Conservation (phyloP, 2,329 filamentous ascomycete species). For the Pseudogymnoascus sp. region DNA sequence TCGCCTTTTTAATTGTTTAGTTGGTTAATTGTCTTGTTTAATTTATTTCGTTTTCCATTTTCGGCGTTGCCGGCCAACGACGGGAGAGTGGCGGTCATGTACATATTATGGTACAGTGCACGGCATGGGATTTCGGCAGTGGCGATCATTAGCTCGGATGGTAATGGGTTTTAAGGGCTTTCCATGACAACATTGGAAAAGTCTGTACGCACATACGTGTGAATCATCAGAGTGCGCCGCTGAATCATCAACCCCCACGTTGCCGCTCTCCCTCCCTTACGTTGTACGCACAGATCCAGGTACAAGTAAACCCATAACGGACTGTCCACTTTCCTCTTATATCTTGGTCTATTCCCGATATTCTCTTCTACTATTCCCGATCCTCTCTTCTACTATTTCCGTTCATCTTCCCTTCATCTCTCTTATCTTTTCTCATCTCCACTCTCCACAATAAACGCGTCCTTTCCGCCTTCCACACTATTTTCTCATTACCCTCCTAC, state of each 20-base stretch:
- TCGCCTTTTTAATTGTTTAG: neutral
- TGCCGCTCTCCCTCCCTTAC: neutral
- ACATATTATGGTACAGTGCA: neutral
- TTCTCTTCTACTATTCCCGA: neutral
- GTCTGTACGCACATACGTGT: neutral
- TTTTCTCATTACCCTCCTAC: neutral
- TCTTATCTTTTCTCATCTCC: constrained; percentile 3
- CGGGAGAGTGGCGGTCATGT: neutral
- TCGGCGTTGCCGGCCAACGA: neutral
- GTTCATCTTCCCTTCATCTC: constrained; percentile 2
- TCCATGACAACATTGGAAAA: neutral
- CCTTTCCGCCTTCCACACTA: neutral
- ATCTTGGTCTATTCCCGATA: neutral
- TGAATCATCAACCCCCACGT: neutral
- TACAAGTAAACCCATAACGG: neutral
- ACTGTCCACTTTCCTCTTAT: neutral
- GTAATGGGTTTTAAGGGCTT: neutral
- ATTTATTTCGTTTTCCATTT: no score
- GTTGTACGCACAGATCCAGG: neutral
- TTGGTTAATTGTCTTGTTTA: neutral
- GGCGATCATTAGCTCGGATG: neutral
- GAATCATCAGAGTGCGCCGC: neutral
- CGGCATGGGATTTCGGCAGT: neutral
- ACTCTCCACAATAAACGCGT: neutral
- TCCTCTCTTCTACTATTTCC: neutral